Evolutionary conservation across 176 grass and related monocot genomes (phyloP), one percentile per base, ranked within the genome.

Genomic region (Panicum miliaceum): DNA sequence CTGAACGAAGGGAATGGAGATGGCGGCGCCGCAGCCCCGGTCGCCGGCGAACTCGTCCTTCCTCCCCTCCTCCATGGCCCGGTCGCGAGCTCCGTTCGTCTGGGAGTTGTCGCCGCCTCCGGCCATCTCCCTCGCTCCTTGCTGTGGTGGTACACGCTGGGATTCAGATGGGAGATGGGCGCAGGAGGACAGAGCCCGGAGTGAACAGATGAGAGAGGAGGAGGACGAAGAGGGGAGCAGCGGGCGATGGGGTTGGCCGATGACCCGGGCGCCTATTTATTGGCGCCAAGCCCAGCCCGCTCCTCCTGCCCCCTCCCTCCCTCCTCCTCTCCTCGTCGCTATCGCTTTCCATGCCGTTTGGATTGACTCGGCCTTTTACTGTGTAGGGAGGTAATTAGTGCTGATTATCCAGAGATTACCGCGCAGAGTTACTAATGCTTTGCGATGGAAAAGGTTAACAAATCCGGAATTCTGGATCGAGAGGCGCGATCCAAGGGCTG

Each of bases 231-330:
- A 32, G 5, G 34, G 2, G 57, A 43, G 41, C 43, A 40, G 23
- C 1, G 32, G 34, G 68, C 67, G 63, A 34, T 65, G 64, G 75
- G 52, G 38, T 59, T 25, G 61, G 78, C 60, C 20, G 59, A 63
- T 59, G 84, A 86, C 88, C 74, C 89, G 79, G 88, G 40, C 68
- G 75, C 89, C 85, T 91, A 87, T 91, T 87, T 87, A 91, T 91
- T 74, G 81, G 80, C 80, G 15, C 52, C 16, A 59, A 18, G 60
- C 62, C 68, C 3, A 0, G 38, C 45, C 12, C 6, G 13, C 43
- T 12, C 43, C 2, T 2, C 10, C 42, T 43, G 15, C 13, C 15
- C 15, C 7, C 52, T 20, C 18, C 52, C 6, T 7, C 0, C 16
- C 15, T 38, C 13, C 66, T 54, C 46, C 13, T 69, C 52, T 53